Evolutionary conservation across 129 eudicot genomes (phyloP).

Genomic region (sunflower (Helianthus annuus)): DNA sequence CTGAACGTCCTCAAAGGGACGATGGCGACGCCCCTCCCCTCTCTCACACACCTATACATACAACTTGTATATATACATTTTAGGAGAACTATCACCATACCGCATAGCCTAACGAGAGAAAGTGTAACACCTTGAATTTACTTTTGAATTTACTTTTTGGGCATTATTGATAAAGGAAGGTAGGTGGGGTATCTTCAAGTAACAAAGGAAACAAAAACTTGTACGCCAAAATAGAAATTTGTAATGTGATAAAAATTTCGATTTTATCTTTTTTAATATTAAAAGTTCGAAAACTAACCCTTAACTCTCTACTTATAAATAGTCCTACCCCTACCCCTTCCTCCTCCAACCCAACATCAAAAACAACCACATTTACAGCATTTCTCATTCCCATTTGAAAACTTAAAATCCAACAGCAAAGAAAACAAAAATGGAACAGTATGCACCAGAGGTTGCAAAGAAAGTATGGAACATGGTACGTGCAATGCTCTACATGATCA

Average conservation of each 20-base stretch:
- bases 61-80: too few relatives aligned
- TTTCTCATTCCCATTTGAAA: neutral
- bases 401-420: neutral
- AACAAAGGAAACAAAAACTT: neutral
- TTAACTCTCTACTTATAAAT: slow-evolving; percentile 35
- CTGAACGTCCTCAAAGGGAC: too few relatives aligned
- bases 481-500: slow-evolving; percentile 49
- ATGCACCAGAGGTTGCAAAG: slow-evolving; percentile 51
- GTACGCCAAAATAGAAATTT: neutral
- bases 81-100: too few relatives aligned
- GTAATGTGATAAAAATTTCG: neutral
- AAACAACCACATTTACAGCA: neutral
- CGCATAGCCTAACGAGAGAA: too few relatives aligned
- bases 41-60: too few relatives aligned
- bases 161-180: neutral
- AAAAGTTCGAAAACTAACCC: too few relatives aligned
- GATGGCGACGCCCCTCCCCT: too few relatives aligned
- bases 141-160: neutral
- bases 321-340: slow-evolving; percentile 27
- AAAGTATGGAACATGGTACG: slow-evolving; percentile 51
- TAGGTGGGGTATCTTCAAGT: slow-evolving; percentile 32
- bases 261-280: neutral
- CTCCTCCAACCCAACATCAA: slow-evolving; percentile 9
- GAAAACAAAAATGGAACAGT: slow-evolving; percentile 56
- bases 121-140: too few relatives aligned